Conservation (phyloP, 257 asterid genomes). For the Lavandula angustifolia region DNA sequence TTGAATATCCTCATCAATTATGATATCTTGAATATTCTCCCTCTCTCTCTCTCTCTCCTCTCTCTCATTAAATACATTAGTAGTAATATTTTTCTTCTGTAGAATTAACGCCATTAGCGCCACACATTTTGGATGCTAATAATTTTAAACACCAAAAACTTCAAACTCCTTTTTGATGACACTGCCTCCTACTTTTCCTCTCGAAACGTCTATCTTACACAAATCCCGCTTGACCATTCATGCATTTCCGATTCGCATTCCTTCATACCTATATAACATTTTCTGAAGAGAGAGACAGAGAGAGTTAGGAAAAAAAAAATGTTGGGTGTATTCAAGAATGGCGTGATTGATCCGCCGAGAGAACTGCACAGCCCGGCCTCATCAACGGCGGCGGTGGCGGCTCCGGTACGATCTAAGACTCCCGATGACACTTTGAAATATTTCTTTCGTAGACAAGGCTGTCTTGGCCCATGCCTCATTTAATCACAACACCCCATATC, state of each 20-base stretch:
- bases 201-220: background rate
- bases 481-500: constrained; percentile 33
- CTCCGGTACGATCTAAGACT: constrained; percentile 33
- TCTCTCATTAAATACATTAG: too few relatives aligned
- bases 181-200: constrained; percentile 47
- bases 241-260: background rate
- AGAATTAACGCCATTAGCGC: too few relatives aligned
- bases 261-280: constrained; percentile 11
- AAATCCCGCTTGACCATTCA: background rate
- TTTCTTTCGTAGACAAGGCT: constrained; percentile 67
- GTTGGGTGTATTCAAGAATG: constrained; percentile 81
- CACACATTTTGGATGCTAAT: background rate
- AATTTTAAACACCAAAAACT: background rate
- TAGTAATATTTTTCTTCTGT: too few relatives aligned
- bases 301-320: constrained; percentile 28
- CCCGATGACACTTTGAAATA: constrained; percentile 61
- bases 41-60: too few relatives aligned
- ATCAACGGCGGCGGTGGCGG: constrained; percentile 22
- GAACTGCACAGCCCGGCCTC: constrained; percentile 74
- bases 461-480: constrained; percentile 60
- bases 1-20: too few relatives aligned
- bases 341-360: constrained; percentile 71
- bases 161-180: constrained; percentile 31
- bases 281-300: background rate
- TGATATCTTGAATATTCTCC: too few relatives aligned